Conservation (phyloP, 768 basidiomycete genomes). For the Psilocybe tampanensis region DNA sequence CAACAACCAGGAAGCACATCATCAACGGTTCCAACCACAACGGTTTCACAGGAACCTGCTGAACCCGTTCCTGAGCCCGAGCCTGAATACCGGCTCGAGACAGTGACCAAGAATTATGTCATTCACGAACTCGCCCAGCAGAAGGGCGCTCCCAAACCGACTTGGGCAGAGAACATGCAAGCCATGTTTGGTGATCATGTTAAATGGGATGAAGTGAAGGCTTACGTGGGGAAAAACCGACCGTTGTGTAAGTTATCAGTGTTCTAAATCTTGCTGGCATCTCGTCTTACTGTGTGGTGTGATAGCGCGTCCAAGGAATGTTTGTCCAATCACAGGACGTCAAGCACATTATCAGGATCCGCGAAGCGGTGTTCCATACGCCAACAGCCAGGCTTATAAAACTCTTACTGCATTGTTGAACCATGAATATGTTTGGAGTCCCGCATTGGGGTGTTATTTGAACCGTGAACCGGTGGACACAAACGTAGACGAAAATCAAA, state of each 20-base stretch:
- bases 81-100: conserved; percentile 44
- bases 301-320: conserved; percentile 63
- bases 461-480: conserved; percentile 24
- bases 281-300: not conserved
- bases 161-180: conserved; percentile 74
- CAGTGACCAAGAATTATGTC: conserved; percentile 68
- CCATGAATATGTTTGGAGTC: conserved; percentile 74
- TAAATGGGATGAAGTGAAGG: conserved; percentile 74
- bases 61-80: conserved; percentile 22
- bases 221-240: conserved; percentile 64
- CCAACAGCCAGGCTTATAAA: conserved; percentile 65
- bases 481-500: not conserved
- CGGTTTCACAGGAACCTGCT: not conserved
- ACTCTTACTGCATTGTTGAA: conserved; percentile 60
- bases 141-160: conserved; percentile 48
- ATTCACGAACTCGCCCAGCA: conserved; percentile 63
- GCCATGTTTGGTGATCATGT: conserved; percentile 87
- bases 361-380: conserved; percentile 76
- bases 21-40: not conserved
- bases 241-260: conserved; percentile 53
- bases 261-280: not conserved
- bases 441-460: conserved; percentile 44
- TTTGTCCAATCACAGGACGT: conserved; percentile 79
- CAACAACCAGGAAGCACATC: not conserved
- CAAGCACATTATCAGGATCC: conserved; percentile 83